Base-by-base conservation (phyloP, 768 basidiomycete species). In the Kwoniella mangroviensis region DNA sequence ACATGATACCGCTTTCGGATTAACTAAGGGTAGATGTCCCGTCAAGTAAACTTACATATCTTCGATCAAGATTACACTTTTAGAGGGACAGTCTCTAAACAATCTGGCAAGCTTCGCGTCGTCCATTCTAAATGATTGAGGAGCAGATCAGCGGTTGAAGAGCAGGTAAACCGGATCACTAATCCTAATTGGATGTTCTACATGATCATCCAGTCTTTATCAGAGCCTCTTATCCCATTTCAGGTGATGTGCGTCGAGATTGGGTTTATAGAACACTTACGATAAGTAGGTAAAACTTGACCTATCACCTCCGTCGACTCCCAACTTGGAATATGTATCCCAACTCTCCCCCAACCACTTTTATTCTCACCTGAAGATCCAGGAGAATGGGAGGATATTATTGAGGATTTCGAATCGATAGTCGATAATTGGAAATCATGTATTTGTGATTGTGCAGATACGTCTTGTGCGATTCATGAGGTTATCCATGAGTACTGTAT, bases 11-110 rank as follows among this genome's bases (percentile, higher is more conserved):
- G 24, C 3, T 59, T 10, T 6, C n/a, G 26, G 61, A 24, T 45
- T 17, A 34, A 45, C 26, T 26, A 26, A 26, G 26, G 26, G 4
- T 26, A 26, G 26, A 26, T 26, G 26, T 26, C 26, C 26, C 26
- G 26, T 2, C 26, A 26, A 26, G 26, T 26, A 26, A 26, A 64
- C 78, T 72, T 55, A 80, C 81, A 96, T 88, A 81, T 96, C 94
- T 81, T 96, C 94, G 22, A 96, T 87, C 12, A 96, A 87, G 65
- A 96, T 88, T 54, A 96, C 91, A 80, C 91, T 92, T 19, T 90
- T 88, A 42, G 91, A 89, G 3, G 93, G 92, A 5, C 94, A 92
- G 45, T 90, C 88, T 34, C 92, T 91, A 90, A 96, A 92, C 45
- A 95, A 87, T 11, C 90, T 90, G 24, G 89, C 91, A 34, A 96